phyloP scores from a whole-genome alignment of 306 rosid species.

The Crotalaria pallida region DNA sequence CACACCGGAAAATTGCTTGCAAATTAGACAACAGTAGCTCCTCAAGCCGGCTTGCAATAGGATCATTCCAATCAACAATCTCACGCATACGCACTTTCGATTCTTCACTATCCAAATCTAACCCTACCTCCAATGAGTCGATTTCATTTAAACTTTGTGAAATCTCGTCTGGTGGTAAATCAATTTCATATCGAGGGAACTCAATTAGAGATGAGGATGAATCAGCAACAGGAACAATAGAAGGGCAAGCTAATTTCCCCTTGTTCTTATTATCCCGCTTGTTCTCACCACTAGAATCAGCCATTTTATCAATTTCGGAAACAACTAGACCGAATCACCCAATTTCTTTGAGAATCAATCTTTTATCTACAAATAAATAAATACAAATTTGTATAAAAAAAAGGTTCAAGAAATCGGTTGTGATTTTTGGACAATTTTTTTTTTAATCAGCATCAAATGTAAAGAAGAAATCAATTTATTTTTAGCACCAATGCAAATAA shows the following conservation, averaged over 20 bases:
- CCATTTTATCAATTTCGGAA: constrained; percentile 25
- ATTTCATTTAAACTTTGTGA: constrained; percentile 9
- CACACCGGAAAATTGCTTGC: constrained; percentile 40
- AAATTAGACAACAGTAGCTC: constrained; percentile 39
- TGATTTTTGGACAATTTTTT: too few species aligned
- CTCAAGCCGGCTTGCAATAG: constrained; percentile 44
- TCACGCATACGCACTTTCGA: constrained; percentile 15
- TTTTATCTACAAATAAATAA: constrained; percentile 15
- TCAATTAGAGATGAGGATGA: constrained; percentile 1
- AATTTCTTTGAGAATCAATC: constrained; percentile 16
- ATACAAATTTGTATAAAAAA: neutral
- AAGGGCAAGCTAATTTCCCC: constrained; percentile 29
- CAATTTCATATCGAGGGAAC: constrained; percentile 22
- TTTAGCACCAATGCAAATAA: too few species aligned
- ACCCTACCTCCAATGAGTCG: neutral
- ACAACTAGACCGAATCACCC: constrained; percentile 20
- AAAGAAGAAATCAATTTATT: too few species aligned
- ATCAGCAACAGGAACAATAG: constrained; percentile 5
- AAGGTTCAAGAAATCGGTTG: neutral
- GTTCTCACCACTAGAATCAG: constrained; percentile 18
- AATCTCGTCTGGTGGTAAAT: neutral
- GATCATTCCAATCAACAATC: constrained; percentile 51
- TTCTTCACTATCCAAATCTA: constrained; percentile 19
- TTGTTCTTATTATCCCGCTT: constrained; percentile 14
- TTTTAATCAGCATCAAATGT: too few species aligned